phyloP scores from a whole-genome alignment of 805 yeast species.

The Jamesozyma jinghongensis region DNA sequence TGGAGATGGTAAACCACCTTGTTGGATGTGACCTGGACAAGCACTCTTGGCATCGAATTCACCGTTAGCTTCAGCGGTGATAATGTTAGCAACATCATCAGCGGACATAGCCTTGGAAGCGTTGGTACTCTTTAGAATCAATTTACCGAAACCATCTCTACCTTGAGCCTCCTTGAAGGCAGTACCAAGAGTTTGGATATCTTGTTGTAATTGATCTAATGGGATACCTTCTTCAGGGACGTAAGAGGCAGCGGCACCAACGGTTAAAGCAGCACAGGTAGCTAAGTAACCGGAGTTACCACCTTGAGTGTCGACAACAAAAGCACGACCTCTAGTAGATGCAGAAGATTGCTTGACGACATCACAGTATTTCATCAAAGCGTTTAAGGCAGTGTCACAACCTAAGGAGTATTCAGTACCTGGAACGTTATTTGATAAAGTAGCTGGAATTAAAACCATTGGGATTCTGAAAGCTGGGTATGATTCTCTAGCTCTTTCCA shows the following conservation, averaged over 20 bases:
- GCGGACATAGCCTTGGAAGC: constrained; percentile 66
- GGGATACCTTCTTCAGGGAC: constrained; percentile 66
- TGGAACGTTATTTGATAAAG: constrained; percentile 72
- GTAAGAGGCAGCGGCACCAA: constrained; percentile 67
- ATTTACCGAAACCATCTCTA: constrained; percentile 56
- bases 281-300: constrained; percentile 79
- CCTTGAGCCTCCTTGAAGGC: constrained; percentile 57
- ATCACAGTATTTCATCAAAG: constrained; percentile 64
- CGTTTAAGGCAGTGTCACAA: constrained; percentile 65
- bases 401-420: constrained; percentile 76
- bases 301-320: constrained; percentile 79
- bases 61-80: constrained; percentile 50
- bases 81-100: constrained; percentile 59
- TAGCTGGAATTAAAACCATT: constrained; percentile 69
- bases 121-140: constrained; percentile 56
- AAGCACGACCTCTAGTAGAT: constrained; percentile 67
- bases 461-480: constrained; percentile 73
- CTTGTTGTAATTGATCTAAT: constrained; percentile 53
- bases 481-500: constrained; percentile 47
- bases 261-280: constrained; percentile 53
- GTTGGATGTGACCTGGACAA: constrained; percentile 81
- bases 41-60: constrained; percentile 73
- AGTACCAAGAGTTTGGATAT: constrained; percentile 50
- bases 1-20: constrained; percentile 70
- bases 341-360: constrained; percentile 73